Conservation (phyloP, 805 yeast genomes). For the Barnettozyma wickerhamii region DNA sequence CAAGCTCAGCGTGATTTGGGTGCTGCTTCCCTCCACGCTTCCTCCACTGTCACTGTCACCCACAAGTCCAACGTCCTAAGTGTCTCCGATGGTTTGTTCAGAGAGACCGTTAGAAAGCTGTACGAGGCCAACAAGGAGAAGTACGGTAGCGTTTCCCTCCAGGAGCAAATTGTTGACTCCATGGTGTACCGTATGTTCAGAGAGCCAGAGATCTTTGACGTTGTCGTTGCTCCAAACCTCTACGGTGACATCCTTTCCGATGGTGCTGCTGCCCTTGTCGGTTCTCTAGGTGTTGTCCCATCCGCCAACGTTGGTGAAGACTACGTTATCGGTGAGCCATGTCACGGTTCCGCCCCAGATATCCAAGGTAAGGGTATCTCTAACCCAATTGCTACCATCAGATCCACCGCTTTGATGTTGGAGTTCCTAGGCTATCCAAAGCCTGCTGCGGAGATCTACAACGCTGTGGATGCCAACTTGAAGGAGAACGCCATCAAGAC, state of each 20-base stretch:
- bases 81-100: slow-evolving; percentile 90
- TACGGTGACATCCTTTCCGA: slow-evolving; percentile 96
- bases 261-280: slow-evolving; percentile 98
- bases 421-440: slow-evolving; percentile 91
- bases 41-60: slow-evolving; percentile 80
- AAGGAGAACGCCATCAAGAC: slow-evolving; percentile 71
- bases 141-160: slow-evolving; percentile 60
- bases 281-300: slow-evolving; percentile 97
- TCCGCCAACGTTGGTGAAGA: slow-evolving; percentile 96
- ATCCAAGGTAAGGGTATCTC: slow-evolving; percentile 93
- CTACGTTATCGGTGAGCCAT: slow-evolving; percentile 98
- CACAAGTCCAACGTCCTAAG: slow-evolving; percentile 96
- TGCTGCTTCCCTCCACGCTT: slow-evolving; percentile 43
- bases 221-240: slow-evolving; percentile 96
- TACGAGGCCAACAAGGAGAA: slow-evolving; percentile 49
- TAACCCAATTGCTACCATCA: slow-evolving; percentile 96
- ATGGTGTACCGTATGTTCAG: slow-evolving; percentile 99
- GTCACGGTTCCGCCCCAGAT: slow-evolving; percentile 99
- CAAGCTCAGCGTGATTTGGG: slow-evolving; percentile 69
- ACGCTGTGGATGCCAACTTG: slow-evolving; percentile 92
- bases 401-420: slow-evolving; percentile 96
- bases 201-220: slow-evolving; percentile 96
- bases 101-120: slow-evolving; percentile 62
- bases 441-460: slow-evolving; percentile 88
- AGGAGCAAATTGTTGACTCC: slow-evolving; percentile 97